Evolutionary conservation across 192 early-diverging fungal genomes (phyloP), one percentile per base, ranked within the genome.

Genomic region (Gigaspora rosea): DNA sequence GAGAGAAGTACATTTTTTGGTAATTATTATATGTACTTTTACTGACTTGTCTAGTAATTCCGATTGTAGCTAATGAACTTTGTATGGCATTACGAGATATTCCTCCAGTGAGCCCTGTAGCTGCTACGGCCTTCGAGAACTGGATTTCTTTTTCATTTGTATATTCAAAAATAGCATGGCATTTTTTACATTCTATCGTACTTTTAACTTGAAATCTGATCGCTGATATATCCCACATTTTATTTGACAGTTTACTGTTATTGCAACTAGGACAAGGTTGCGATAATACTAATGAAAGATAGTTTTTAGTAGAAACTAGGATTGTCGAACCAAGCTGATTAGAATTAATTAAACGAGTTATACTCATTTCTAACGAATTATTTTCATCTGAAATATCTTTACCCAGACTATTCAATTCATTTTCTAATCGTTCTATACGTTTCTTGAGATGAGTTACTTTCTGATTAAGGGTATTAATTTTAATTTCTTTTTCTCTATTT

Each of bases 11-110:
- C 9, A 10, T 8, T 10, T 6, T 41, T 67, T 67, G 46, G 36
- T 67, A 67, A 35, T 67, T 67, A 48, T 67, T 16, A 67, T 35
- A 67, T 36, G 46, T 41, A 67, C 36, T 67, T 67, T 67, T 7
- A 20, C 2, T 67, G 41, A 10, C 12, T 67, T 67, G 64, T 7
- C 18, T 67, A 8, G n/a, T 67, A 36, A 67, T 35, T 18, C 36
- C 18, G 41, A 67, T 67, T 67, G 9, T 47, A 7, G 46, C 64
- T 7, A 67, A 67, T 48, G 36, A 22, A 6, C 9, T 48, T 20
- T 67, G 46, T 16, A 67, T 36, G 12, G 46, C 27, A 47, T 67
- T 67, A n/a, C n/a, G n/a, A n/a, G n/a, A n/a, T n/a, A n/a, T n/a
- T n/a, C n/a, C n/a, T n/a, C n/a, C n/a, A 36, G 64, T 35, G 36